Percentiles rank a stretch among this genome's conserved stretches.
These are phyloP conservation scores for Nakaseomyces glabratus DNA, from an alignment of 1,139 yeast genomes.

Conservation along the genomic window DNA sequence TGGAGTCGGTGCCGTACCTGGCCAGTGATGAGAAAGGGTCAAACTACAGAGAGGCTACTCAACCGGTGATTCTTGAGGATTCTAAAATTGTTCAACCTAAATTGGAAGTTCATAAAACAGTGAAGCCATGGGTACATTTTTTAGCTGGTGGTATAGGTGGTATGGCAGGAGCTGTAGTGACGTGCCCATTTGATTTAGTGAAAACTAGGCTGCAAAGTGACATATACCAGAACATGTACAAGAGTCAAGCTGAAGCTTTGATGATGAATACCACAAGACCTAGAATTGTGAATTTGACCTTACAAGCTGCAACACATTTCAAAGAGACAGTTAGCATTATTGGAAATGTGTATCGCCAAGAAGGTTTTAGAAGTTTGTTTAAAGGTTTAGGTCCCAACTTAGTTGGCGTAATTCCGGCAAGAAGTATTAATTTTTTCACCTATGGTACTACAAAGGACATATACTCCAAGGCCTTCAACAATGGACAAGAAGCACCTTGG, in stretches of 20 bases:
- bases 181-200: conserved; percentile 94
- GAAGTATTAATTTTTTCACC: conserved; percentile 93
- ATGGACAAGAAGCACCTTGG: conserved; percentile 74
- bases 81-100: conserved; percentile 5
- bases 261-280: conserved; percentile 8
- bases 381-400: conserved; percentile 94
- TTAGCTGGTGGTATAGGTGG: conserved; percentile 99
- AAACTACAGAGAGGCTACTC: conserved; percentile 26
- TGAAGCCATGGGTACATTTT: conserved; percentile 89
- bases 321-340: conserved; percentile 73
- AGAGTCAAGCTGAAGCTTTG: conserved; percentile 16
- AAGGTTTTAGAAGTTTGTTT: conserved; percentile 80
- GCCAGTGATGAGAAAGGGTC: conserved; percentile 56
- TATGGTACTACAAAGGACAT: conserved; percentile 85
- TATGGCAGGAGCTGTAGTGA: conserved; percentile 90
- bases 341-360: conserved; percentile 55
- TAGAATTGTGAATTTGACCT: conserved; percentile 25
- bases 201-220: conserved; percentile 93
- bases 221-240: conserved; percentile 35
- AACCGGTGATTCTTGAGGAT: conserved; percentile 11
- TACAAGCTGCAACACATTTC: conserved; percentile 57
- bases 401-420: conserved; percentile 97
- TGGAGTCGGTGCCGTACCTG: conserved; percentile 50
- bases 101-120: conserved; percentile 25
- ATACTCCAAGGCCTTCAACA: conserved; percentile 52